These are phyloP conservation scores for Euphorbia peplus DNA, from an alignment of 345 rosid genomes.

Conservation along the genomic window DNA sequence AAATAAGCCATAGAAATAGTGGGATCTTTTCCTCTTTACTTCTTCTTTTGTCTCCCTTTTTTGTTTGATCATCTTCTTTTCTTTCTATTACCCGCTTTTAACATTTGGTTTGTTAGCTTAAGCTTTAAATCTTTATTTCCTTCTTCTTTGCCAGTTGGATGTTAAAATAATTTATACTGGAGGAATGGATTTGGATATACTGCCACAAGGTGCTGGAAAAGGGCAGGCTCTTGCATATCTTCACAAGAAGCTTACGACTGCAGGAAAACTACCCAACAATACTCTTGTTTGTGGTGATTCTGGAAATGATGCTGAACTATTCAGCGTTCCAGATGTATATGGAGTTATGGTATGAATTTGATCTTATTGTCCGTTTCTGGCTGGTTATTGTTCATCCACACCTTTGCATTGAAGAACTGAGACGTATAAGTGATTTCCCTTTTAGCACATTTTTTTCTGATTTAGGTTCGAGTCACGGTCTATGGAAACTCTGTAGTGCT, in stretches of 20 bases:
- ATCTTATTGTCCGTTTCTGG: neutral
- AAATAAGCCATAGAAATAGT: neutral
- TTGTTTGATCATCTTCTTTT: neutral
- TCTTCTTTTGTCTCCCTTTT: neutral
- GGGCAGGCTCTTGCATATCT: conserved; percentile 97
- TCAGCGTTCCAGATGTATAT: conserved; percentile 80
- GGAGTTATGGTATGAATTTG: conserved; percentile 80
- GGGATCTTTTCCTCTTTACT: neutral
- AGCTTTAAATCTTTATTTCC: neutral
- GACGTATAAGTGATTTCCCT: too few relatives aligned
- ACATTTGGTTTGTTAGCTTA: neutral
- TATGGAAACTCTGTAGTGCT: too few relatives aligned
- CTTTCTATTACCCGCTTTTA: neutral
- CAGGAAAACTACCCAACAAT: conserved; percentile 66
- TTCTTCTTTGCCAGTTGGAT: conserved; percentile 53
- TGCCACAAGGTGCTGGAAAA: conserved; percentile 97
- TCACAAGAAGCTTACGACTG: conserved; percentile 63
- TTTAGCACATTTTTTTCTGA: neutral
- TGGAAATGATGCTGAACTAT: conserved; percentile 96
- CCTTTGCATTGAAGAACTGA: too few relatives aligned
- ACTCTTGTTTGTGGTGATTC: conserved; percentile 99
- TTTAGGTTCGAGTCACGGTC: too few relatives aligned
- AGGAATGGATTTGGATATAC: conserved; percentile 90
- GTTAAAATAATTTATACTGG: conserved; percentile 93
- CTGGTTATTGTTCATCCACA: neutral